phyloP scores from a whole-genome alignment of 2,329 filamentous ascomycete genomes.

The Fusarium sp. region DNA sequence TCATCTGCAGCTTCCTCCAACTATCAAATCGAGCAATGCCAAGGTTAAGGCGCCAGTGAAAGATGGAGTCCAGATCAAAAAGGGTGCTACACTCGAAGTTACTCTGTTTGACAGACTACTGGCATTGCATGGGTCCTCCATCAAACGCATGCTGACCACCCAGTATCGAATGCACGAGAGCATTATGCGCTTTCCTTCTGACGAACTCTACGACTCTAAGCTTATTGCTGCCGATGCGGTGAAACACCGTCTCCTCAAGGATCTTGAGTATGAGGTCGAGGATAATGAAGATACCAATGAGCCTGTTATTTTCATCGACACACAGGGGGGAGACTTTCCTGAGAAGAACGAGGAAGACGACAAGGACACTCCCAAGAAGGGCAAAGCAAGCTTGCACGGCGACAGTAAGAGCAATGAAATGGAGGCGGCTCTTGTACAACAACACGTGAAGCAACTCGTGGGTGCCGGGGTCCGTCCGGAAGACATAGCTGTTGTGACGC shows the following conservation, averaged over 20 bases:
- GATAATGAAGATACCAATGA: constrained; percentile 88
- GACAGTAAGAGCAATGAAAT: constrained; percentile 91
- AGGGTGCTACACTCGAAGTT: constrained; percentile 77
- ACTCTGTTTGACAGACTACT: constrained; percentile 94
- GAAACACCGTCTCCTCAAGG: constrained; percentile 77
- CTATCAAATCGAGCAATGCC: constrained; percentile 82
- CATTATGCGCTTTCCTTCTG: constrained; percentile 95
- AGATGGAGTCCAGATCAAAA: constrained; percentile 54
- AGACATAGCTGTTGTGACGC: constrained; percentile 93
- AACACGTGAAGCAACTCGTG: constrained; percentile 82
- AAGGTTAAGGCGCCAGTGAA: constrained; percentile 57
- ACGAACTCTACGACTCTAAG: constrained; percentile 84
- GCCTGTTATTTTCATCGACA: constrained; percentile 93
- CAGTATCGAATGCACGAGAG: constrained; percentile 98
- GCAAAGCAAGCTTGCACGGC: constrained; percentile 57
- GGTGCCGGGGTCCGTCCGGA: constrained; percentile 80
- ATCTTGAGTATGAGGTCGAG: constrained; percentile 80
- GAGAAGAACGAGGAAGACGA: constrained; percentile 83
- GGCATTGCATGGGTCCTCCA: constrained; percentile 78
- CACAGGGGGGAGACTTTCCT: constrained; percentile 91
- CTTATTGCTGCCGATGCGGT: constrained; percentile 85
- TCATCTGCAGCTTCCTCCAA: constrained; percentile 92
- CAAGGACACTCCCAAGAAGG: constrained; percentile 57
- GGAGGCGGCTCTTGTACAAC: constrained; percentile 83
- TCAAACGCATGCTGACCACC: constrained; percentile 95